Evolutionary conservation across 495 filamentous ascomycete species (phyloP).

Genomic region (Daldinia grandis): DNA sequence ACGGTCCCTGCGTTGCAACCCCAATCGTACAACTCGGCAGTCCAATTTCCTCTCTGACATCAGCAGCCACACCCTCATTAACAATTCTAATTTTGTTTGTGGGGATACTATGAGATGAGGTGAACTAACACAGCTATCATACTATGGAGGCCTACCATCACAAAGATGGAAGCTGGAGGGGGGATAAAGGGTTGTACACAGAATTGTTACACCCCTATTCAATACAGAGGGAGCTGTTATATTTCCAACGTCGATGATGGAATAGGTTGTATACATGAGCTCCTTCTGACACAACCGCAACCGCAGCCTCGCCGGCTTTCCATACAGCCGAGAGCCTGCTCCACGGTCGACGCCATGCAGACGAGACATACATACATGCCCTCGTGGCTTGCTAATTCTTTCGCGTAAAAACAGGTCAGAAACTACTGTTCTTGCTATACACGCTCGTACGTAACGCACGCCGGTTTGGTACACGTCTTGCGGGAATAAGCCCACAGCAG

Average conservation of each 20-base stretch:
- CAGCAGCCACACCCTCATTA: conserved; percentile 31
- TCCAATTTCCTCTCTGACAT: conserved; percentile 40
- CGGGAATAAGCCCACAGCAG: not conserved
- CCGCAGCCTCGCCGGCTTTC: conserved; percentile 20
- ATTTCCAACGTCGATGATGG: not conserved
- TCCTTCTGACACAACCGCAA: conserved; percentile 7
- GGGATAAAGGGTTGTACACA: not conserved
- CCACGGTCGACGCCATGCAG: conserved; percentile 25
- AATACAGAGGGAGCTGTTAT: conserved; percentile 2
- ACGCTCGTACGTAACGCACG: conserved; percentile 1
- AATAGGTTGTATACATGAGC: conserved; percentile 10
- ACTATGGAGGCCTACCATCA: not conserved
- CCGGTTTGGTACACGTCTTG: not conserved
- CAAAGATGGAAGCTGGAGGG: not conserved
- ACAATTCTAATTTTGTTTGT: conserved; percentile 3
- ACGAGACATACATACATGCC: conserved; percentile 7
- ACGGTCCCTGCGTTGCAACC: conserved; percentile 39
- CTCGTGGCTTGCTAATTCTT: conserved; percentile 19
- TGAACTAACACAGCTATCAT: not conserved
- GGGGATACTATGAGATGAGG: not conserved
- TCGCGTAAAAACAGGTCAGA: conserved; percentile 19
- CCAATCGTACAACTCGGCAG: conserved; percentile 34
- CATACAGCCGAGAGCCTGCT: conserved; percentile 23
- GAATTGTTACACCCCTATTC: conserved; percentile 27
- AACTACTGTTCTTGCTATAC: conserved; percentile 1